Base-by-base conservation (phyloP, 2,329 filamentous ascomycete species). In the Arthroderma sp. region DNA sequence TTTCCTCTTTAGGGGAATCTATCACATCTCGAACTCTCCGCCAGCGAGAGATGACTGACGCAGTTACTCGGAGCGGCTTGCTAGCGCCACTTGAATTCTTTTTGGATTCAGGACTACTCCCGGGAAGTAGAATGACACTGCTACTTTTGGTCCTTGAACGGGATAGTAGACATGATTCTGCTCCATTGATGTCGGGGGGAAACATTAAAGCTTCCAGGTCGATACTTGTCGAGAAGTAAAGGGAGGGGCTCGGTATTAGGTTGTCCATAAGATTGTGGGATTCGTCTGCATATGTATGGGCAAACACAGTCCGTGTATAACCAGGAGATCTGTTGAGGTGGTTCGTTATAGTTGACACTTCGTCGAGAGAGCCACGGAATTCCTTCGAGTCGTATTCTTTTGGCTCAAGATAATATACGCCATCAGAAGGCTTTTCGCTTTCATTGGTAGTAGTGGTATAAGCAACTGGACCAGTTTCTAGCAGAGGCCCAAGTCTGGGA, bases 41-140 rank as follows among this genome's bases (percentile, higher is more conserved):
- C 61, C 56, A 61, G 55, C 41, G 58, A 28, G 61, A 60, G 23
- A 66, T 51, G 13, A 62, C 56, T 1, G 59, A 61, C 28, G 58
- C 59, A n/a, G 59, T 57, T 9, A 43, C 57, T 15, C 35, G 56
- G 28, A 58, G 31, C 23, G 56, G 38, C 23, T 41, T 37, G 51
- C 37, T 39, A 11, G n/a, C 5, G 8, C 9, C 21, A n/a, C 9
- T 13, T 25, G 33, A 21, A 28, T 17, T 23, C 33, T 13, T 17
- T 33, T 31, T 31, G n/a, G 47, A 51, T 4, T 33, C 47, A 17
- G 47, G 47, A 8, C 37, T 54, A 7, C 17, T 28, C 7, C 66
- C 65, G 0, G 66, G 67, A 2, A 68, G 63, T 11, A 67, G 54
- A 41, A 69, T 62, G 1, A 67, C 55, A 51, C 61, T 69, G 57